Base-by-base conservation (phyloP, 208 protist genomes). In the Naegleria fowleri region DNA sequence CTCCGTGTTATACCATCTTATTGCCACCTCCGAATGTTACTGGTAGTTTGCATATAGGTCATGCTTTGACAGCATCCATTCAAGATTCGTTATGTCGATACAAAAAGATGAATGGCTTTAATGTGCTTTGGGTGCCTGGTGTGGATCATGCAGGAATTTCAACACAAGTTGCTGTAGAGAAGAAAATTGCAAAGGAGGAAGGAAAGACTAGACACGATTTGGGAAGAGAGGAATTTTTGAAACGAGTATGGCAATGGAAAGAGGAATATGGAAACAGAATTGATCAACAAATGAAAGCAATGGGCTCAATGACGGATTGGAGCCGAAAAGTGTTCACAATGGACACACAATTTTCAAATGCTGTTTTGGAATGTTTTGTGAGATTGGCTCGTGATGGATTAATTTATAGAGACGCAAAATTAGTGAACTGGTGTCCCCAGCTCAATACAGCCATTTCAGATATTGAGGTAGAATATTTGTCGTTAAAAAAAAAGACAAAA, bases 21-120 rank as follows among this genome's bases (percentile, higher is more conserved):
- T 96, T 99, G 40, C 99, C 99, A 79, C 99, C 99, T 83, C 99
- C 99, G 16, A 99, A 99, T 93, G 99, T 99, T 40, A 99, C 99
- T 9, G 99, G 99, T 25, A 94, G 95, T 75, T 95, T 99, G 19
- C 99, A 99, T 93, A 94, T 99, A 38, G 99, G 99, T 38, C 99
- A 99, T 94, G 99, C 99, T 19, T 94, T 99, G 33, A 99, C 98
- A 6, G 96, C 94, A 16, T 94, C 97, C 19, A 96, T 98, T 92
- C 97, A 99, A 95, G 98, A 99, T 94, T 95, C 96, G 22, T 93
- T 99, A 41, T 96, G 96, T 40, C 96, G 98, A 92, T 99, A 96
- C 7, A 95, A 98, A 86, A 95, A 98, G 83, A 99, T 99, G 98
- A 94, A 94, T 41, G 99, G 99, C 87, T 94, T 99, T 83, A 95